Percentiles rank a stretch among this genome's conserved stretches.
These are phyloP conservation scores for Cladorrhinum sp. DNA, from an alignment of 2,329 filamentous ascomycete genomes.

Conservation along the genomic window DNA sequence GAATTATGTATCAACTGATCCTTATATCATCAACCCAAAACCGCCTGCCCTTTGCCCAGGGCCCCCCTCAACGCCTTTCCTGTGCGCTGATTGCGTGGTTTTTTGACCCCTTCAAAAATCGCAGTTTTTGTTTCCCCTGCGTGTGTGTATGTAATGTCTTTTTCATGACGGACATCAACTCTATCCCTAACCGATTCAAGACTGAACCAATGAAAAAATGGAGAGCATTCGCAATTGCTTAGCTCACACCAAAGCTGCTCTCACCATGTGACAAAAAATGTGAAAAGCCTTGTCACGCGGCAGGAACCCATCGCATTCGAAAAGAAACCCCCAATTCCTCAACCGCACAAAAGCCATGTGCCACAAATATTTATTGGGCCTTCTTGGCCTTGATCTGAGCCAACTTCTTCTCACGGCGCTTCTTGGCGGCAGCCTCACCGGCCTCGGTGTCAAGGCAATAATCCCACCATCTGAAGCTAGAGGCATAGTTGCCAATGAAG, in stretches of 20 bases:
- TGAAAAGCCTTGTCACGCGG: not conserved
- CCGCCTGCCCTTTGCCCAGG: not conserved
- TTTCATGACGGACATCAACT: conserved; percentile 22
- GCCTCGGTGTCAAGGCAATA: conserved; percentile 90
- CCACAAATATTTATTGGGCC: conserved; percentile 51
- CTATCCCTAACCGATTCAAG: conserved; percentile 1
- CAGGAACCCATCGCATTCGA: not conserved
- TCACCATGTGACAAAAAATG: not conserved
- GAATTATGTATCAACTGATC: not conserved
- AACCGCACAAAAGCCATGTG: not conserved
- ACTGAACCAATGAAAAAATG: not conserved
- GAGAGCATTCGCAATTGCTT: not conserved
- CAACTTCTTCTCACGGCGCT: conserved; percentile 74
- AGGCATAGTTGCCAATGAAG: conserved; percentile 97
- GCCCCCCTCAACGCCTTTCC: conserved; percentile 5
- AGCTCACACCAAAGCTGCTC: not conserved
- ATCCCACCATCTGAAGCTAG: conserved; percentile 99
- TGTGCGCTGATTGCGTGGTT: not conserved
- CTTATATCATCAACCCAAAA: not conserved
- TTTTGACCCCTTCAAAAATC: conserved; percentile 8
- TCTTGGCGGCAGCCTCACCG: conserved; percentile 80
- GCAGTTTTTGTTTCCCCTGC: not conserved
- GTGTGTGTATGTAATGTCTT: conserved; percentile 8
- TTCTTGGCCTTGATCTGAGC: conserved; percentile 65
- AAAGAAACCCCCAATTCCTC: not conserved